phyloP scores from a whole-genome alignment of 768 basidiomycete species.

The Mycena filopes region DNA sequence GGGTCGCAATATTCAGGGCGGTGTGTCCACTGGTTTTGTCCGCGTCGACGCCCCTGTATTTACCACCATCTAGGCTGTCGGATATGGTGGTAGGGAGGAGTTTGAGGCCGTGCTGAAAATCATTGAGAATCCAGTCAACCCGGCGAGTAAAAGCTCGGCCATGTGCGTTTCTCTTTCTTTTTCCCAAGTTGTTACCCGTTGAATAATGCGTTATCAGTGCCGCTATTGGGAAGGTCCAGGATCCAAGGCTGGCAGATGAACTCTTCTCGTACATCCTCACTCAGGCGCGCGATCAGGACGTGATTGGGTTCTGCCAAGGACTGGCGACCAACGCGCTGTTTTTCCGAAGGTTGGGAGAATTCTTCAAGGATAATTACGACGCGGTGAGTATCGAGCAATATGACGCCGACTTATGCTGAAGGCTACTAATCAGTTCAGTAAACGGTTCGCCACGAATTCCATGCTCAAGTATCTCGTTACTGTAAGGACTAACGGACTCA shows the following conservation, averaged over 20 bases:
- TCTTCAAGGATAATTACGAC: constrained; percentile 62
- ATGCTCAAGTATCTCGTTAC: constrained; percentile 22
- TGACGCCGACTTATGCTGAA: neutral
- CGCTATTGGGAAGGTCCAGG: constrained; percentile 70
- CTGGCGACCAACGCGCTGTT: constrained; percentile 54
- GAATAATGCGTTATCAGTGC: constrained; percentile 49
- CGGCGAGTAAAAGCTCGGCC: constrained; percentile 61
- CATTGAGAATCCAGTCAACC: constrained; percentile 73
- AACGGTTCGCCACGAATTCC: constrained; percentile 61
- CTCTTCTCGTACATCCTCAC: constrained; percentile 68
- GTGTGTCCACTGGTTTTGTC: constrained; percentile 47
- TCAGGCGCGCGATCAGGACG: constrained; percentile 51
- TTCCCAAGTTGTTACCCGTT: neutral
- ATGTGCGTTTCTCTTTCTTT: constrained; percentile 57
- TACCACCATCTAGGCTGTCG: constrained; percentile 62
- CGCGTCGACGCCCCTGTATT: neutral
- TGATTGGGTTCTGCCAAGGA: constrained; percentile 54
- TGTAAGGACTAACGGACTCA: neutral
- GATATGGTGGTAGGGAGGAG: constrained; percentile 77
- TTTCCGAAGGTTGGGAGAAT: constrained; percentile 51
- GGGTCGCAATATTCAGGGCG: constrained; percentile 59
- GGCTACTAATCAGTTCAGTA: constrained; percentile 49
- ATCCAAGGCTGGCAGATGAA: constrained; percentile 65
- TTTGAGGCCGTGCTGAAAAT: constrained; percentile 78
- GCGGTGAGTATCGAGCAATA: constrained; percentile 41